Base-by-base conservation (phyloP, 2,329 filamentous ascomycete genomes). In the Chrysoporthe puriensis region DNA sequence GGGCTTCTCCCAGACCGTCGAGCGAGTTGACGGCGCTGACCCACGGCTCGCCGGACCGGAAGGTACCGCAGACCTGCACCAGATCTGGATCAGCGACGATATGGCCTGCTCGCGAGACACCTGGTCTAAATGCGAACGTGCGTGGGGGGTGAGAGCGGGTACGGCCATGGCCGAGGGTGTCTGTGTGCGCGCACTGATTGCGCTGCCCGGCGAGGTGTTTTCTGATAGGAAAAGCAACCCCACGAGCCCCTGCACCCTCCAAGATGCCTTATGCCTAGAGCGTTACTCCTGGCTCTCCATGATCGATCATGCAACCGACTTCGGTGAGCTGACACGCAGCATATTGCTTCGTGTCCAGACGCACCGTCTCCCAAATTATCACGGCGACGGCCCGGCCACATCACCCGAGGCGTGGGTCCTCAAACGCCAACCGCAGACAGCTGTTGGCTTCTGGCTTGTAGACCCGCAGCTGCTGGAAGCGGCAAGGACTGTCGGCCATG, bases 361-460 rank as follows among this genome's bases (percentile, higher is more conserved):
- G 50, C 18, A n/a, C 11, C n/a, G n/a, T 32, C 50, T 54, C 21
- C 21, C n/a, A 11, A 4, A 34, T n/a, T 54, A 32, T 52, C 18
- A 32, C 21, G 36, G 9, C 5, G 50, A 16, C 32, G 50, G 50
- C 32, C 50, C 50, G 11, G 50, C 32, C n/a, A 11, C 48, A 16
- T 13, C 58, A 21, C 58, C 64, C 44, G 64, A 48, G 64, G 58
- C 36, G 16, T 66, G 64, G 64, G 18, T 57, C 9, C 34, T 44
- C 16, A 21, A 18, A 14, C 64, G 48, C 21, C 58, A 40, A 48
- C 11, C 40, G 50, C 26, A 56, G 9, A 66, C 64, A 16, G 64
- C 57, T 9, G 64, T 66, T 4, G 64, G 64, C 4, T 66, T 66
- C 50, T 66, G 64, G 64, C 50, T 66, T 18, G 34, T 66, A 8